phyloP scores from a whole-genome alignment of 495 filamentous ascomycete genomes.

The Bathelium albidoporum region DNA sequence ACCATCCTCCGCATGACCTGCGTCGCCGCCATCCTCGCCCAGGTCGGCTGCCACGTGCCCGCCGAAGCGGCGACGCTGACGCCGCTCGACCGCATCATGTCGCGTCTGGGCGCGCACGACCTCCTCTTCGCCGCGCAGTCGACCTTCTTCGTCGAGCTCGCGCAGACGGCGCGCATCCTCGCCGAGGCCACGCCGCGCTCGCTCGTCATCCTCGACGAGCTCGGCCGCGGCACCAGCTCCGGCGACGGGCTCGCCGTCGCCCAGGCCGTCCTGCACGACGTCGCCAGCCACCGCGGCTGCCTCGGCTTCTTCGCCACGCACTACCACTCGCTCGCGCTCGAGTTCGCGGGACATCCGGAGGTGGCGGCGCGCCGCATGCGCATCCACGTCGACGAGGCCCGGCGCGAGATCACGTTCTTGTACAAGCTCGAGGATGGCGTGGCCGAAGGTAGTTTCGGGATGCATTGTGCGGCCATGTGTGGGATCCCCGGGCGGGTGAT shows the following conservation, averaged over 20 bases:
- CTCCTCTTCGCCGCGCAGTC: constrained; percentile 98
- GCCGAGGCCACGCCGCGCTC: constrained; percentile 89
- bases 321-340: constrained; percentile 85
- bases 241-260: constrained; percentile 97
- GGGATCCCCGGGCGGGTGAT: constrained; percentile 80
- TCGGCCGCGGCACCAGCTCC: constrained; percentile 84
- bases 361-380: constrained; percentile 79
- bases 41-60: constrained; percentile 90
- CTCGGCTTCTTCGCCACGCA: constrained; percentile 97
- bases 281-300: constrained; percentile 87
- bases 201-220: constrained; percentile 94
- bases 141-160: constrained; percentile 96
- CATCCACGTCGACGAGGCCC: constrained; percentile 82
- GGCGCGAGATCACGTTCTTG: constrained; percentile 77
- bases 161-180: constrained; percentile 97
- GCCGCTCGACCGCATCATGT: constrained; percentile 96
- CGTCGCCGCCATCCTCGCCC: constrained; percentile 95
- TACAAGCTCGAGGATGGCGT: constrained; percentile 94
- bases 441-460: constrained; percentile 94
- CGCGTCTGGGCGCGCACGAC: constrained; percentile 93
- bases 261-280: constrained; percentile 89
- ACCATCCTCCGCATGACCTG: constrained; percentile 98
- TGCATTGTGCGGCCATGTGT: constrained; percentile 99
- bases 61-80: constrained; percentile 76
- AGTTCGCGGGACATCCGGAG: constrained; percentile 83